A percentile compares a stretch with the other conserved stretches of the same genome.
phyloP scores from a whole-genome alignment of 768 basidiomycete genomes.

The Phylloporus arenicola region DNA sequence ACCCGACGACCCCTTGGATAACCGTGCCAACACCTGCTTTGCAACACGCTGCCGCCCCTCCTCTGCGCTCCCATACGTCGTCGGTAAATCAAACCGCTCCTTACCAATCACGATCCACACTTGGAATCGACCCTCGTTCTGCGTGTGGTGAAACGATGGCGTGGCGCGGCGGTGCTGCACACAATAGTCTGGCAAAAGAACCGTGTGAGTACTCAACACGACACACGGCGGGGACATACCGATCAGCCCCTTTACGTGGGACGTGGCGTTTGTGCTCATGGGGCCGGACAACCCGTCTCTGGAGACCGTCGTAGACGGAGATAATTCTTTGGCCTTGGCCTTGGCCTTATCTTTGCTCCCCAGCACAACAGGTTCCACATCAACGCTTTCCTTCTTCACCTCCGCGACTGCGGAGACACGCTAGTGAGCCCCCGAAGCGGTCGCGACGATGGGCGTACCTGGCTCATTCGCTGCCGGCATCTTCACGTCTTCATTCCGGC shows the following conservation, averaged over 20 bases:
- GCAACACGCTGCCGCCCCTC: conserved; percentile 41
- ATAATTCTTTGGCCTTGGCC: conserved; percentile 9
- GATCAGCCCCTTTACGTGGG: conserved; percentile 14
- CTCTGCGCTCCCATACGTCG: conserved; percentile 32
- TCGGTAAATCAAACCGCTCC: conserved; percentile 41
- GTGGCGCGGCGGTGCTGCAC: conserved; percentile 8
- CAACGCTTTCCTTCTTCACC: not conserved
- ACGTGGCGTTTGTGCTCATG: not conserved
- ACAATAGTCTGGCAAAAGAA: conserved; percentile 19
- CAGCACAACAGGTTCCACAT: not conserved
- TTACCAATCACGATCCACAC: conserved; percentile 46
- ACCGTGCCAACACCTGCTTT: conserved; percentile 39
- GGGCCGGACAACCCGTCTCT: not conserved
- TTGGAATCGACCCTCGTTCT: conserved; percentile 21
- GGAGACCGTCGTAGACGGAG: not conserved
- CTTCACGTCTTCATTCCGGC: conserved; percentile 16
- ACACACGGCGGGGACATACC: conserved; percentile 1
- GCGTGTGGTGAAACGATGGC: conserved; percentile 34
- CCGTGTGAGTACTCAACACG: not conserved
- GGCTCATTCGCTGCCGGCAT: not conserved
- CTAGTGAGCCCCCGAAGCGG: not conserved
- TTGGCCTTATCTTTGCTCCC: conserved; percentile 9
- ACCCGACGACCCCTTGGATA: conserved; percentile 21
- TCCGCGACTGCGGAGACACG: not conserved
- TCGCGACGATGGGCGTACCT: conserved; percentile 6